Evolutionary conservation across 345 rosid species (phyloP).

Genomic region (Eucalyptus victrix): DNA sequence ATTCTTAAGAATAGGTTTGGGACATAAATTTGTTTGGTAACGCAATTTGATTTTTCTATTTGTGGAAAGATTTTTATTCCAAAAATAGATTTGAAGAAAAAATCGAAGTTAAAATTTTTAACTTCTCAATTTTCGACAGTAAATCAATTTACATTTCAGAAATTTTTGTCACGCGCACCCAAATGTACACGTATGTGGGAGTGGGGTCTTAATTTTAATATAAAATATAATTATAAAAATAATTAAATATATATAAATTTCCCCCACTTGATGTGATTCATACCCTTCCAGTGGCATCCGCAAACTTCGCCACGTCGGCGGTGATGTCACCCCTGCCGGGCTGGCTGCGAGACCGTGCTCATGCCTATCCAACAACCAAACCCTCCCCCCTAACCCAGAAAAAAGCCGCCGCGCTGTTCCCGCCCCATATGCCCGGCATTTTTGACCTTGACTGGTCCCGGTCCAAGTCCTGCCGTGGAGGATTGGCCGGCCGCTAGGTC

Average conservation of each 20-base stretch:
- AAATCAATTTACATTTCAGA: too few species aligned
- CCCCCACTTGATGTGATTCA: not conserved
- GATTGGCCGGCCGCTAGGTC: not conserved
- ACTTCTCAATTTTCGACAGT: accelerated
- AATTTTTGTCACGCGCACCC: too few species aligned
- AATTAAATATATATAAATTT: not conserved
- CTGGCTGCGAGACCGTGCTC: too few species aligned
- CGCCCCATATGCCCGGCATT: not conserved
- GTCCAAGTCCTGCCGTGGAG: not conserved
- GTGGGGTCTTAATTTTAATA: not conserved
- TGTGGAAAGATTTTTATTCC: too few species aligned
- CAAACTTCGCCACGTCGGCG: not conserved
- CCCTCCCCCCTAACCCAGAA: too few species aligned
- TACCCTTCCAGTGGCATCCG: not conserved
- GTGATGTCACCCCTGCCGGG: not conserved
- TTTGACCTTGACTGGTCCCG: not conserved
- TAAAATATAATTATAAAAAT: too few species aligned
- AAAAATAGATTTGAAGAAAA: too few species aligned
- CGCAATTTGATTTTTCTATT: too few species aligned
- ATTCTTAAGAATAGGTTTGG: accelerated
- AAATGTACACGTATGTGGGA: not conserved
- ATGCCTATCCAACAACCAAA: too few species aligned
- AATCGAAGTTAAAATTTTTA: too few species aligned
- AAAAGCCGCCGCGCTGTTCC: not conserved
- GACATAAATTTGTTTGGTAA: accelerated